These are phyloP conservation scores for Calonectria multiphialidica DNA, from an alignment of 2,329 filamentous ascomycete species.

Conservation along the genomic window DNA sequence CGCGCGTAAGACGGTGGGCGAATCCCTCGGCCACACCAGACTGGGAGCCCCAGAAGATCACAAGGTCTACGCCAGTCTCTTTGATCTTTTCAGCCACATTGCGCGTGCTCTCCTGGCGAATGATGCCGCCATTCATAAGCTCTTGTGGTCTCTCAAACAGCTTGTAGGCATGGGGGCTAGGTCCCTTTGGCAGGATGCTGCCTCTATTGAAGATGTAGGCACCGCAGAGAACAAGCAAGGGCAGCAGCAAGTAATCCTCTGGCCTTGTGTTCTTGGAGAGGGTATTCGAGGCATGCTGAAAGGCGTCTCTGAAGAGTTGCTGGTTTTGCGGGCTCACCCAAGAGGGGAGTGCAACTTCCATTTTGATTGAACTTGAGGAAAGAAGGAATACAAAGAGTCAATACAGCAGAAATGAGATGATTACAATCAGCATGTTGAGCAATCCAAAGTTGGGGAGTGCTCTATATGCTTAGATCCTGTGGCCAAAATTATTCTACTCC, in stretches of 20 bases:
- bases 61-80: slow-evolving; percentile 1
- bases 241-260: slow-evolving; percentile 17
- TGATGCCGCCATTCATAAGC: background rate
- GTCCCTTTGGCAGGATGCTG: slow-evolving; percentile 2
- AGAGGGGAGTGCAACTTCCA: background rate
- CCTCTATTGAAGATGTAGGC: slow-evolving; percentile 13
- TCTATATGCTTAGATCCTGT: too few species aligned
- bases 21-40: slow-evolving; percentile 15
- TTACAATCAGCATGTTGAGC: too few species aligned
- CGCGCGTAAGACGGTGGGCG: slow-evolving; percentile 5
- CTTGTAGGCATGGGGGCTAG: slow-evolving; percentile 6
- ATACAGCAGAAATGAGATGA: too few species aligned
- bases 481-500: too few species aligned
- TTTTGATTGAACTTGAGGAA: too few species aligned
- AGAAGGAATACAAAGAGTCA: too few species aligned
- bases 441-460: too few species aligned
- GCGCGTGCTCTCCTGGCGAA: background rate
- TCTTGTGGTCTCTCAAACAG: slow-evolving; percentile 13
- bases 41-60: too few species aligned
- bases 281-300: background rate
- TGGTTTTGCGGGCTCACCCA: background rate
- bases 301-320: background rate
- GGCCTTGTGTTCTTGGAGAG: slow-evolving; percentile 9
- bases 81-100: slow-evolving; percentile 5
- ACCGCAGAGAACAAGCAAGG: background rate